Percentiles rank a stretch among this genome's conserved stretches.
phyloP scores from a whole-genome alignment of 768 basidiomycete genomes.

The Mycena albidolilacea region DNA sequence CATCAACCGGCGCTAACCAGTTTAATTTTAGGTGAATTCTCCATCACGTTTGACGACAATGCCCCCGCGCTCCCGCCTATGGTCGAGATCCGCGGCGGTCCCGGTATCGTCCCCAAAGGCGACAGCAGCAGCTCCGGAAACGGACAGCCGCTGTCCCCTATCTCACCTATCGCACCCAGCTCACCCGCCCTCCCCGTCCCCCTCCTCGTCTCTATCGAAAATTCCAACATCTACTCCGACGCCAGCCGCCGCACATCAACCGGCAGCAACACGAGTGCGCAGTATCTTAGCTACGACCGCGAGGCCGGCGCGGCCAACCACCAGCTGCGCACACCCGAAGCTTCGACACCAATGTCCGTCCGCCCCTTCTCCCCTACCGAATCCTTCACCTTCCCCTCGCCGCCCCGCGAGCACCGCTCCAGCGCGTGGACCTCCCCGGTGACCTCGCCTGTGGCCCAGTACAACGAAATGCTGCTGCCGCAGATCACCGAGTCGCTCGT shows the following conservation, averaged over 20 bases:
- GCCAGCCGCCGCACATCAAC: conserved; percentile 31
- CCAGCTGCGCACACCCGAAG: conserved; percentile 42
- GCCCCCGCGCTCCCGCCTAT: conserved; percentile 60
- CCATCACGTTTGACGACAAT: conserved; percentile 38
- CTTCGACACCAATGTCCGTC: conserved; percentile 70
- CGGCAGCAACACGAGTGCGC: conserved; percentile 54
- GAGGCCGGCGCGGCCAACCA: conserved; percentile 30
- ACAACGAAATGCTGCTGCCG: not conserved
- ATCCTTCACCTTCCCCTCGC: conserved; percentile 78
- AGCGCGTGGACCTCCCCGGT: conserved; percentile 1
- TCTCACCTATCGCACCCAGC: conserved; percentile 29
- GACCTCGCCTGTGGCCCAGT: not conserved
- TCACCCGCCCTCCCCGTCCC: conserved; percentile 44
- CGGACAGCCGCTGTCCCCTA: conserved; percentile 36
- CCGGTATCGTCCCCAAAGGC: conserved; percentile 41
- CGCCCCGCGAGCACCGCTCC: conserved; percentile 55
- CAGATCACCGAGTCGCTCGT: conserved; percentile 34
- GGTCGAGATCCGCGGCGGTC: conserved; percentile 65
- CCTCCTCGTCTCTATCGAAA: conserved; percentile 51
- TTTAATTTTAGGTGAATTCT: conserved; percentile 34
- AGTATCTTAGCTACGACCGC: conserved; percentile 51
- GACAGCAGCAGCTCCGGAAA: conserved; percentile 34
- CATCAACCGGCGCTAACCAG: conserved; percentile 8
- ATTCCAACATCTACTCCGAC: conserved; percentile 40
- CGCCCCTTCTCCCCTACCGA: conserved; percentile 79